Conservation (phyloP, 2,329 filamentous ascomycete species). For the Colletotrichum chrysophilum region DNA sequence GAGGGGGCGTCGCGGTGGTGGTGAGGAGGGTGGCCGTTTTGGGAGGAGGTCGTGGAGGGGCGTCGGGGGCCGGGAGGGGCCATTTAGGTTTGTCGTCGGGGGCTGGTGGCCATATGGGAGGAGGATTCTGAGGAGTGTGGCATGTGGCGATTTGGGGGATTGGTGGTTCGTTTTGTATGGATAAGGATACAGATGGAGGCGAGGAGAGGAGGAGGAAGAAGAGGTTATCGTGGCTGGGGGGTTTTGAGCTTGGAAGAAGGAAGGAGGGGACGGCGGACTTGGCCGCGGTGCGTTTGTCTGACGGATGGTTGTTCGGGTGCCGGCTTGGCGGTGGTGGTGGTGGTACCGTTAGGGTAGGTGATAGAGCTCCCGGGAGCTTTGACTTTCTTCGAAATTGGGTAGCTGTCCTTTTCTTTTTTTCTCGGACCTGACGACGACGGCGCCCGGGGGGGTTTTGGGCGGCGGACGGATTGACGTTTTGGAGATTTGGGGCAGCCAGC, state of each 20-base stretch:
- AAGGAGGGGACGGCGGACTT: not conserved
- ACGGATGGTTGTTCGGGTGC: not conserved
- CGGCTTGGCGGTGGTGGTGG: not conserved
- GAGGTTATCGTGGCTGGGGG: not conserved
- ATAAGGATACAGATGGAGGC: not conserved
- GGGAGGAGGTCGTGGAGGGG: not conserved
- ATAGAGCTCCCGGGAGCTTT: not conserved
- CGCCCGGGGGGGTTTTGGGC: not conserved
- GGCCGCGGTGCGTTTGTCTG: not conserved
- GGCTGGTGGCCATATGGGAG: constrained; percentile 11
- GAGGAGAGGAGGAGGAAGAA: not conserved
- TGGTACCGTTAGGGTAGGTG: not conserved
- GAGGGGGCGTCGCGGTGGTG: not conserved
- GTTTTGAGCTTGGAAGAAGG: not conserved
- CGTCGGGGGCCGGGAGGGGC: not conserved
- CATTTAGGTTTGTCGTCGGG: constrained; percentile 3
- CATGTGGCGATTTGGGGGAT: not conserved
- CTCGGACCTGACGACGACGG: not conserved
- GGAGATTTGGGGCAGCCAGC: not conserved
- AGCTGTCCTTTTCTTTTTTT: not conserved
- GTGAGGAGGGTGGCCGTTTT: not conserved
- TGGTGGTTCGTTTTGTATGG: not conserved
- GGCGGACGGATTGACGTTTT: not conserved
- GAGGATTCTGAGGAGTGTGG: not conserved
- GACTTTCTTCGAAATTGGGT: not conserved